These are phyloP conservation scores for Symbiodinium pilosum DNA, from an alignment of 73 alveolate species.

Conservation along the genomic window DNA sequence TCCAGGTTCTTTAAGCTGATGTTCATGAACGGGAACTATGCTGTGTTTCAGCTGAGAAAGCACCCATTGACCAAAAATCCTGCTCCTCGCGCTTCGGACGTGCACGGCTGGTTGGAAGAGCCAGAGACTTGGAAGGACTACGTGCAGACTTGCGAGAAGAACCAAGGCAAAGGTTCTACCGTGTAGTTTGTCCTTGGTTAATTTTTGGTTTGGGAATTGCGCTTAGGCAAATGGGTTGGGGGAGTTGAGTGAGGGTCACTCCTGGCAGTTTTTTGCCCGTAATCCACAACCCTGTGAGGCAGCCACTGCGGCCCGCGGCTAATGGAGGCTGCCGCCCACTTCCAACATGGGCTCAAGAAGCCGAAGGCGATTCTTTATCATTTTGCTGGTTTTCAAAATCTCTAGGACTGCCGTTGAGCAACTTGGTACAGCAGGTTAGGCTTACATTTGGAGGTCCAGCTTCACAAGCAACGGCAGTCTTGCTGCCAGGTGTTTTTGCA, in stretches of 20 bases:
- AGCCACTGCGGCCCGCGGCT: constrained; percentile 29
- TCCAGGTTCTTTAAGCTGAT: constrained; percentile 69
- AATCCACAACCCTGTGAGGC: neutral
- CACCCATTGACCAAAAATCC: neutral
- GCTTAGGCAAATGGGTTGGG: no score
- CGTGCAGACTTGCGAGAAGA: constrained; percentile 23
- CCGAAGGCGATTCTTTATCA: no score
- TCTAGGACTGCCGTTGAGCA: no score
- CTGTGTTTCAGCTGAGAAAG: constrained; percentile 58
- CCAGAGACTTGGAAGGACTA: constrained; percentile 66
- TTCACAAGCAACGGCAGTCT: no score
- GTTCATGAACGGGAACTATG: constrained; percentile 77
- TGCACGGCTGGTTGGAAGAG: constrained; percentile 66
- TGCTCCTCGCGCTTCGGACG: neutral
- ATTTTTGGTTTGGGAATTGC: no score
- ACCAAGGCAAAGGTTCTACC: neutral
- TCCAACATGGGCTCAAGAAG: constrained; percentile 64
- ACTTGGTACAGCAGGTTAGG: no score
- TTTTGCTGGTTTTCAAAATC: no score
- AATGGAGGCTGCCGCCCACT: constrained; percentile 86
- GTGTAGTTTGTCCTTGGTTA: no score
- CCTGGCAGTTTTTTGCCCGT: neutral
- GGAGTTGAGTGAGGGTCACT: no score
- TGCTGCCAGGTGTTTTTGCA: no score
- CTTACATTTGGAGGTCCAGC: no score